These are phyloP conservation scores for Exidia glandulosa DNA, from an alignment of 768 basidiomycete genomes.

Conservation along the genomic window DNA sequence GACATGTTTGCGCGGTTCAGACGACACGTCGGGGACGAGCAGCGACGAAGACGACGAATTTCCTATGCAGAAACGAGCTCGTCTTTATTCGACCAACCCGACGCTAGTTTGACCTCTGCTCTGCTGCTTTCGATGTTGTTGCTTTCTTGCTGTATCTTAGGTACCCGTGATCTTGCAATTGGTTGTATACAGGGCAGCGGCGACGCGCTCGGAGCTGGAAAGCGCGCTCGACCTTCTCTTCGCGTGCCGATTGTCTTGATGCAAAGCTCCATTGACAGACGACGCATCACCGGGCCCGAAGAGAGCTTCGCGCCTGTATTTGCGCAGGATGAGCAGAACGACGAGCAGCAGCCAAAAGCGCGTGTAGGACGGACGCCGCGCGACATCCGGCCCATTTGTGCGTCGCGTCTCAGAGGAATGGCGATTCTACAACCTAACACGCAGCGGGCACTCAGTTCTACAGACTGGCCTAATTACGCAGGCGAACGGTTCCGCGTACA, in stretches of 20 bases:
- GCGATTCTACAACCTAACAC: not conserved
- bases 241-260: not conserved
- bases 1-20: not conserved
- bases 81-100: too few species aligned
- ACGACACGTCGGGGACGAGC: too few species aligned
- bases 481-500: constrained; percentile 94
- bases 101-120: too few species aligned
- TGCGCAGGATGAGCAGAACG: constrained; percentile 27
- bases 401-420: too few species aligned
- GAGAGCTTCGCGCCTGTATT: constrained; percentile 62
- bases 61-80: too few species aligned
- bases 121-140: too few species aligned
- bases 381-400: constrained; percentile 85
- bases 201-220: not conserved
- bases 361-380: constrained; percentile 41
- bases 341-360: constrained; percentile 12
- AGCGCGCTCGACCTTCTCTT: not conserved
- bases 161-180: too few species aligned
- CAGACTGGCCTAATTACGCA: constrained; percentile 84
- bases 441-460: constrained; percentile 43
- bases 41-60: too few species aligned
- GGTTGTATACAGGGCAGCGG: too few species aligned
- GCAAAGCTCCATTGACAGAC: constrained; percentile 57
- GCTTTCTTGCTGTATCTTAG: too few species aligned
- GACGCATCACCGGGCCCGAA: constrained; percentile 87